A percentile compares a stretch with the other conserved stretches of the same genome.
Conservation (phyloP, 768 basidiomycete species). For the Kwoniella pini region DNA sequence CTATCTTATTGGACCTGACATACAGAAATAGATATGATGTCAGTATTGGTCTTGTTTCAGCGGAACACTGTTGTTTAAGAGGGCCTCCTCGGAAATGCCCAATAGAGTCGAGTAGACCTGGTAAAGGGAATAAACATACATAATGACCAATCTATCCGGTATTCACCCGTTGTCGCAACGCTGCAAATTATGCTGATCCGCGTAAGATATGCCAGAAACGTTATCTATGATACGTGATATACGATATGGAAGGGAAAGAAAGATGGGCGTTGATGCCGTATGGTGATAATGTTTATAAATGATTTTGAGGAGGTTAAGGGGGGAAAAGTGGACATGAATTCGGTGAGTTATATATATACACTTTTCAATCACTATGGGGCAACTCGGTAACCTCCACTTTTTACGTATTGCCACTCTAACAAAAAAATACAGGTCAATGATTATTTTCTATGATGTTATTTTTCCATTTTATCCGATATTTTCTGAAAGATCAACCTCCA, state of each 20-base stretch:
- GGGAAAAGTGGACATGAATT: not conserved
- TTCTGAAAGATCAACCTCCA: constrained; percentile 10
- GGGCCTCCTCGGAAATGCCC: too few relatives aligned
- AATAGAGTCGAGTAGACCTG: not conserved
- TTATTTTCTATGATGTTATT: constrained; percentile 9
- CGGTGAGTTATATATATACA: constrained; percentile 7
- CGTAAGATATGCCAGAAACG: too few relatives aligned
- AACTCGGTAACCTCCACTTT: not conserved
- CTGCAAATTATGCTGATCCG: too few relatives aligned
- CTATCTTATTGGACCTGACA: constrained; percentile 92
- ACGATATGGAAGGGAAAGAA: not conserved
- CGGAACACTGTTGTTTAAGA: too few relatives aligned
- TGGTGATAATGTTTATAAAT: not conserved
- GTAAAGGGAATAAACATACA: not conserved
- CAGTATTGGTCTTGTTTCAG: not conserved
- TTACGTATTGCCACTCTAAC: not conserved
- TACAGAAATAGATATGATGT: not conserved
- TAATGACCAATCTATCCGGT: too few relatives aligned
- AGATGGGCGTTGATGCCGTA: not conserved
- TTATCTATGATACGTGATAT: too few relatives aligned
- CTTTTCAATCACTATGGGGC: not conserved
- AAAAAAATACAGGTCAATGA: not conserved
- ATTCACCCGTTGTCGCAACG: too few relatives aligned
- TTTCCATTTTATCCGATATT: constrained; percentile 25
- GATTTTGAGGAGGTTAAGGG: not conserved